Base-by-base conservation (phyloP, 2,329 filamentous ascomycete genomes). In the Dactylellina sp. region DNA sequence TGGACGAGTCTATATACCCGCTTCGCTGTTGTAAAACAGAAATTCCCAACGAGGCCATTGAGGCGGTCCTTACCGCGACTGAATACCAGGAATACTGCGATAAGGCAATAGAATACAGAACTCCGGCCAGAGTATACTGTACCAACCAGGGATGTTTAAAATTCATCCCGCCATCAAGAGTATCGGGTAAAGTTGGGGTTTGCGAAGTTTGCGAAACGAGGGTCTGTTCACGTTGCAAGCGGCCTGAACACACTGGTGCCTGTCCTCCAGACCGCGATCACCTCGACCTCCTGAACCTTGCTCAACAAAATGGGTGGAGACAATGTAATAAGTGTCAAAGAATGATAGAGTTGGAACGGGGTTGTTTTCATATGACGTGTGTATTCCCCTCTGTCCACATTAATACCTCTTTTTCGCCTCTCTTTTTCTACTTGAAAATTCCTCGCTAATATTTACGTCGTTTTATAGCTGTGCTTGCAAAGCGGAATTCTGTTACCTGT, bases 361-460 rank as follows among this genome's bases (percentile, higher is more conserved):
- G 68, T 7, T 72, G 68, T 28, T 46, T 65, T 56, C 68, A 72
- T 56, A 72, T 72, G 60, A 72, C 60, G 68, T 72, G 16, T 39
- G 68, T 65, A 32, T 4, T 18, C n/a, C n/a, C n/a, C n/a, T n/a
- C n/a, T n/a, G n/a, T n/a, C n/a, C n/a, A n/a, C n/a, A n/a, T n/a
- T n/a, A n/a, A n/a, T n/a, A n/a, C n/a, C 6, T n/a, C 7, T 12
- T 16, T 1, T 20, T 42, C 22, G 42, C 25, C 18, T 11, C 25
- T 16, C 3, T 22, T 39, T 39, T 7, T 39, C 40, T 18, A n/a
- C 7, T 7, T 5, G 18, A 18, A n/a, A n/a, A n/a, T n/a, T n/a
- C n/a, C n/a, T n/a, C n/a, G n/a, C n/a, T n/a, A n/a, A n/a, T n/a
- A n/a, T n/a, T n/a, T n/a, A n/a, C n/a, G n/a, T n/a, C n/a, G n/a